Percentiles rank a stretch among this genome's conserved stretches.
These are phyloP conservation scores for Trichophyton simii DNA, from an alignment of 2,329 filamentous ascomycete genomes.

Conservation along the genomic window DNA sequence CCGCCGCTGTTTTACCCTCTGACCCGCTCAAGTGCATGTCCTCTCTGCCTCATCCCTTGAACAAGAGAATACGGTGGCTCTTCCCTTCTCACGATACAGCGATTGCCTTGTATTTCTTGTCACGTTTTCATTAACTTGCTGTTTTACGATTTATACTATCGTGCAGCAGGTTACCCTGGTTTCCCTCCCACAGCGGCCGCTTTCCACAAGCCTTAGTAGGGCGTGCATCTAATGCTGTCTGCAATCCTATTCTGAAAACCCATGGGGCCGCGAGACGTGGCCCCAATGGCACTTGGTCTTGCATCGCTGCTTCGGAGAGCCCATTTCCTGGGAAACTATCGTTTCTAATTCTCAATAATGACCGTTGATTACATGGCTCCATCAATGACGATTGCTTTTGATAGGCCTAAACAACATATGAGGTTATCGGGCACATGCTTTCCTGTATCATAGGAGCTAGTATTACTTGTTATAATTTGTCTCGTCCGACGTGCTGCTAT, in stretches of 20 bases:
- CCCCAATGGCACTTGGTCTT: slow-evolving; percentile 24
- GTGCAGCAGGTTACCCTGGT: not conserved
- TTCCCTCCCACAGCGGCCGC: not conserved
- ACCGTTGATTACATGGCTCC: not conserved
- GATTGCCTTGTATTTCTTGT: not conserved
- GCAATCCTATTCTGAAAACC: slow-evolving; percentile 13
- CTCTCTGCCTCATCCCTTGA: not conserved
- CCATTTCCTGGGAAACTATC: slow-evolving; percentile 8
- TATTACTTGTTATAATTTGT: slow-evolving; percentile 4
- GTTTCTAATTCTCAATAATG: slow-evolving; percentile 1
- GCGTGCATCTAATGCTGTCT: slow-evolving; percentile 13
- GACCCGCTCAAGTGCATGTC: not conserved
- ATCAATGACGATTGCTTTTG: slow-evolving; percentile 4
- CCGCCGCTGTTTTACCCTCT: not conserved
- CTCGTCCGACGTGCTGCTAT: not conserved
- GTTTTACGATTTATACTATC: not conserved
- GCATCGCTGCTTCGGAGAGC: slow-evolving; percentile 23
- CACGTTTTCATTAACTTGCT: not conserved
- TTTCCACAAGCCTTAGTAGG: slow-evolving; percentile 4
- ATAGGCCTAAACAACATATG: not conserved
- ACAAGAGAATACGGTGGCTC: not conserved
- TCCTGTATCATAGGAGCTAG: not conserved
- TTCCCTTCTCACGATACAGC: not conserved
- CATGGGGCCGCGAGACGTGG: slow-evolving; percentile 30
- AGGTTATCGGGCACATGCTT: slow-evolving; percentile 4